These are phyloP conservation scores for Sporothrix brunneoviolacea DNA, from an alignment of 2,329 filamentous ascomycete genomes.

Conservation along the genomic window DNA sequence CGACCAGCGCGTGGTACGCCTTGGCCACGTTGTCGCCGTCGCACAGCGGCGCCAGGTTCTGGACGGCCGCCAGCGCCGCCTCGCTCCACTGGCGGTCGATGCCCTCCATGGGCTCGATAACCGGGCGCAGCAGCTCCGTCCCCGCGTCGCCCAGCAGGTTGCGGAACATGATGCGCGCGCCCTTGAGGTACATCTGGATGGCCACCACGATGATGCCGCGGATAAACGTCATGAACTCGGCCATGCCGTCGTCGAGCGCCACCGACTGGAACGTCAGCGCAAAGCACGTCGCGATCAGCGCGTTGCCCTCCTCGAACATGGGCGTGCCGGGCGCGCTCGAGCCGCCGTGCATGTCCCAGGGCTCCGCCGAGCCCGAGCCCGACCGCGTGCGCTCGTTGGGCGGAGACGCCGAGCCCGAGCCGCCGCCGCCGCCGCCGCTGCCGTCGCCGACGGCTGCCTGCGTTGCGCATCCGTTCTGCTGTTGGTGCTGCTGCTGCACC, in stretches of 20 bases:
- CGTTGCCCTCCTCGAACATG: constrained; percentile 47
- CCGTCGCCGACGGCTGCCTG: neutral
- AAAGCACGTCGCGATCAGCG: constrained; percentile 52
- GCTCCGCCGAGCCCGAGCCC: neutral
- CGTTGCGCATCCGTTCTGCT: neutral
- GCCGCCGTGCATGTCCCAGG: neutral
- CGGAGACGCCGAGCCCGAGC: neutral
- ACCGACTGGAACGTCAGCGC: constrained; percentile 54
- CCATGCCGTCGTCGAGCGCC: constrained; percentile 49
- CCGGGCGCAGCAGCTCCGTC: constrained; percentile 35
- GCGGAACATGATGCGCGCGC: constrained; percentile 44
- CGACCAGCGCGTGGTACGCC: constrained; percentile 39
- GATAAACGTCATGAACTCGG: constrained; percentile 56
- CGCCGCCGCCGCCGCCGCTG: neutral
- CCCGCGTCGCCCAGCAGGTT: constrained; percentile 38
- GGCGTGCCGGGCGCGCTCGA: constrained; percentile 3
- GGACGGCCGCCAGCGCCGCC: constrained; percentile 38
- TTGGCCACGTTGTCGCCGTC: constrained; percentile 33
- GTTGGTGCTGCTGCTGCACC: neutral
- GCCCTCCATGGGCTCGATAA: constrained; percentile 36
- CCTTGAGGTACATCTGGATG: constrained; percentile 49
- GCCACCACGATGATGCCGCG: constrained; percentile 50
- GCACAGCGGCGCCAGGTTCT: constrained; percentile 38
- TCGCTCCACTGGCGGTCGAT: constrained; percentile 40
- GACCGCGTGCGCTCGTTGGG: neutral